These are phyloP conservation scores for Mycena amicta DNA, from an alignment of 768 basidiomycete genomes.

Conservation along the genomic window DNA sequence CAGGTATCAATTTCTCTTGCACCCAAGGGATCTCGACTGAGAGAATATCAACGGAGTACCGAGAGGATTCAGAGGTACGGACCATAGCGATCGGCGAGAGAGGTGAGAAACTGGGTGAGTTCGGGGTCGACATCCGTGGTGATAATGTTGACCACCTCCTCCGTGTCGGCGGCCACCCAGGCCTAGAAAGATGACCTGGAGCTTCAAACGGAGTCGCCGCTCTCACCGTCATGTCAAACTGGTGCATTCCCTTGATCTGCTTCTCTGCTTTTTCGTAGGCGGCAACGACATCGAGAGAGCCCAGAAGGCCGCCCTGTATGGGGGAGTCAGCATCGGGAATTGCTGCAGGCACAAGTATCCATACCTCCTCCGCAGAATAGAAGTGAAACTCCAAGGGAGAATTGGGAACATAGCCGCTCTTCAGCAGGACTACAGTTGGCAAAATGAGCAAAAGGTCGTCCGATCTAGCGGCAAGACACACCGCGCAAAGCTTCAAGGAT, in stretches of 20 bases:
- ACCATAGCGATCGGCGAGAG: conserved; percentile 35
- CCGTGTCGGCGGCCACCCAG: conserved; percentile 20
- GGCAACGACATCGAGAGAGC: conserved; percentile 42
- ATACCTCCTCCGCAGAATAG: conserved; percentile 39
- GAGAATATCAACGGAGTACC: not conserved
- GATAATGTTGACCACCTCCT: conserved; percentile 16
- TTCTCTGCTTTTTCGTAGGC: conserved; percentile 38
- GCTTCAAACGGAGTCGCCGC: conserved; percentile 18
- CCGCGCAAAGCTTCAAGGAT: conserved; percentile 54
- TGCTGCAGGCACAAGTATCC: conserved; percentile 45
- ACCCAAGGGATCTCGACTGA: conserved; percentile 11
- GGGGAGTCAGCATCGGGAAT: not conserved
- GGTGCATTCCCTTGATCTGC: conserved; percentile 43
- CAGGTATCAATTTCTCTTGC: conserved; percentile 8
- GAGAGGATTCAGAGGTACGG: not conserved
- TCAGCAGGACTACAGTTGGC: conserved; percentile 5
- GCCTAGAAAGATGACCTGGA: conserved; percentile 14
- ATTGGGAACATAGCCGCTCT: conserved; percentile 30
- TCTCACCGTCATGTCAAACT: conserved; percentile 30
- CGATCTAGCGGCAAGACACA: conserved; percentile 8
- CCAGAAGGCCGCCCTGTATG: conserved; percentile 23
- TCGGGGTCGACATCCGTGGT: conserved; percentile 31
- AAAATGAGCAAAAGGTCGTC: not conserved
- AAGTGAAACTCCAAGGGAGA: conserved; percentile 38
- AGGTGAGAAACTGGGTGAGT: conserved; percentile 37